Conservation (phyloP, 257 asterid genomes). For the Haberlea rhodopensis region DNA sequence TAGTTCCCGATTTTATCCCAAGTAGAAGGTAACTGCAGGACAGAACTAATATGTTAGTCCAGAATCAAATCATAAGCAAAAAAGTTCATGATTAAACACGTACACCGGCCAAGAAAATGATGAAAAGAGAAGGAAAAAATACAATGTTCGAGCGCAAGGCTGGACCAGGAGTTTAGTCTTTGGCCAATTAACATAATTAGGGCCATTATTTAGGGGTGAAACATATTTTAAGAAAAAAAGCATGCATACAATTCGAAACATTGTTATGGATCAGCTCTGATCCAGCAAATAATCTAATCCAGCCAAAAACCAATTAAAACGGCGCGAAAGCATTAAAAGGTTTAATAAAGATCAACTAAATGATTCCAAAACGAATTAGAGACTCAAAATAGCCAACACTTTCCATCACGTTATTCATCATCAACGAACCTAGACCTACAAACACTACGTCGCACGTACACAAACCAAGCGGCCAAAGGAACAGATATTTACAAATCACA, state of each 20-base stretch:
- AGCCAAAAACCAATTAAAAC: background rate
- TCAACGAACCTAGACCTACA: background rate
- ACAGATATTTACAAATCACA: background rate
- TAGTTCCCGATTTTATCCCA: background rate
- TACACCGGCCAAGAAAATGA: background rate
- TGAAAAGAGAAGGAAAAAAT: background rate
- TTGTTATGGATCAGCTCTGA: background rate
- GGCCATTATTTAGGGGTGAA: background rate
- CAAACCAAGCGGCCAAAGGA: background rate
- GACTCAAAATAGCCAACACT: no score
- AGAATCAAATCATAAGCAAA: background rate
- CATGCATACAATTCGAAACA: background rate
- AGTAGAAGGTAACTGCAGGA: background rate
- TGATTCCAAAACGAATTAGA: slow-evolving; percentile 17
- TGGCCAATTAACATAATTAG: no score
- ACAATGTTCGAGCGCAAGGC: background rate
- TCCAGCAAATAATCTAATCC: background rate
- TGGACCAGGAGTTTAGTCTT: background rate
- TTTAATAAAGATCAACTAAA: slow-evolving; percentile 18
- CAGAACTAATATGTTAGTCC: background rate
- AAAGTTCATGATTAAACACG: background rate
- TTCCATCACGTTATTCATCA: slow-evolving; percentile 19
- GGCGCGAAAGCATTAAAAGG: background rate
- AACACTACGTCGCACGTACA: background rate
- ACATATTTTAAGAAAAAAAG: background rate